Percentiles rank a stretch among this genome's conserved stretches.
Conservation (phyloP, 129 eudicot genomes). For the Chrysanthemum lavandulifolium region DNA sequence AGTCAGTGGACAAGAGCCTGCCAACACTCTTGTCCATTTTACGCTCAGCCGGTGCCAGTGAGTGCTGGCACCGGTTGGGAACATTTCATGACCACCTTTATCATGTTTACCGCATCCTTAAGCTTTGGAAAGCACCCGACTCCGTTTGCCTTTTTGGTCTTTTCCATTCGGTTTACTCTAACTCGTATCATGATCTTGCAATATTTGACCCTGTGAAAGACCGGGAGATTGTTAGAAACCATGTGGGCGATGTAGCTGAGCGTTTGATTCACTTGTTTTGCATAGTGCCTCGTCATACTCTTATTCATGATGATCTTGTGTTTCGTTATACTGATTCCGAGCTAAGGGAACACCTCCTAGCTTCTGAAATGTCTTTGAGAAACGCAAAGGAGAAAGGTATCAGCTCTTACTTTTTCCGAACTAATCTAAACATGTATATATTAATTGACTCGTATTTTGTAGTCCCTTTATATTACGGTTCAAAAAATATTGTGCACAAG, state of each 20-base stretch:
- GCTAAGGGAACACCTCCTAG: constrained; percentile 52
- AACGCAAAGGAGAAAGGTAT: constrained; percentile 31
- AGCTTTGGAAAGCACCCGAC: constrained; percentile 77
- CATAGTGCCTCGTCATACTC: constrained; percentile 74
- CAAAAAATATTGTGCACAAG: too few relatives aligned
- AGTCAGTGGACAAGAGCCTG: constrained; percentile 44
- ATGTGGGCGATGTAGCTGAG: constrained; percentile 77
- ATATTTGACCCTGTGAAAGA: constrained; percentile 83
- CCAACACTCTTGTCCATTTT: constrained; percentile 60
- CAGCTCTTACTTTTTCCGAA: too few relatives aligned
- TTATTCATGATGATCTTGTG: constrained; percentile 74
- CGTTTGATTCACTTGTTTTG: constrained; percentile 75
- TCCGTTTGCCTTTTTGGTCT: constrained; percentile 80
- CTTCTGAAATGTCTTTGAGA: constrained; percentile 42
- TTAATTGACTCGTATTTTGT: too few relatives aligned
- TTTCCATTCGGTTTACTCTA: constrained; percentile 94
- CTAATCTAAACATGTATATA: too few relatives aligned
- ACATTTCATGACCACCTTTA: constrained; percentile 80
- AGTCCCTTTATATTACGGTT: too few relatives aligned
- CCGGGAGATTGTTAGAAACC: constrained; percentile 56
- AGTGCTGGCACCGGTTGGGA: constrained; percentile 96
- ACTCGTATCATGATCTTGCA: constrained; percentile 89
- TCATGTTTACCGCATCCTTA: constrained; percentile 72
- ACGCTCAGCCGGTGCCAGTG: constrained; percentile 79
- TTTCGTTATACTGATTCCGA: constrained; percentile 58